Base-by-base conservation (phyloP, 495 filamentous ascomycete genomes). In the Letharia lupina region DNA sequence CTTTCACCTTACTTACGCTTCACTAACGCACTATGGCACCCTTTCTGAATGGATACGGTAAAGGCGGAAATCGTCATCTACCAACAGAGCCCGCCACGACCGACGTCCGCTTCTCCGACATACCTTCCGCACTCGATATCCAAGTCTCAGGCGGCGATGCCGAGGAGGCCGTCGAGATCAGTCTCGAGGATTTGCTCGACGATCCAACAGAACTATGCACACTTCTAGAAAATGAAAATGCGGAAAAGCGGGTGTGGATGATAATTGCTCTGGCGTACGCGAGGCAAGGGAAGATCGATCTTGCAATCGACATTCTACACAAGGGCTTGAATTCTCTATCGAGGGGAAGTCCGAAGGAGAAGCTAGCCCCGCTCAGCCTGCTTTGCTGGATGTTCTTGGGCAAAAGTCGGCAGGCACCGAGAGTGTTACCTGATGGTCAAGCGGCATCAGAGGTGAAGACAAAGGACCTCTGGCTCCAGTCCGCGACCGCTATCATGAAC, bases 201-300 rank as follows among this genome's bases (percentile, higher is more conserved):
- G 94, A 98, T 70, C 93, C 93, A 3, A 96, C 91, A 45, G 94
- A 98, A 77, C 82, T 98, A 13, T 98, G 94, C 77, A 91, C 89
- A 3, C 80, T 98, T 48, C 83, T 98, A 62, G 94, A 98, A 75
- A 94, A 93, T 67, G 94, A 98, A 74, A 84, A 86, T 65, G 91
- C 91, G 4, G 88, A 88, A 28, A 87, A 91, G 68, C 88, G 86
- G 41, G 93, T 91, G 72, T 98, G 94, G 94, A 91, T 98, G 81
- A 91, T 90, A 18, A 91, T 97, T 68, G 90, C 94, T 41, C 83
- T 97, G 44, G 95, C 93, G n/a, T 98, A 98, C 72, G 93, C 93
- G 37, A 98, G 97, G 77, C 91, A 96, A 75, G 84, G 87, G 47
- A 93, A 96, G 76, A 82, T 92, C 54, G 91, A 96, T 70, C 90